Percentiles rank a stretch among this genome's conserved stretches.
Conservation (phyloP, 805 yeast species). For the Suhomyces sp. region DNA sequence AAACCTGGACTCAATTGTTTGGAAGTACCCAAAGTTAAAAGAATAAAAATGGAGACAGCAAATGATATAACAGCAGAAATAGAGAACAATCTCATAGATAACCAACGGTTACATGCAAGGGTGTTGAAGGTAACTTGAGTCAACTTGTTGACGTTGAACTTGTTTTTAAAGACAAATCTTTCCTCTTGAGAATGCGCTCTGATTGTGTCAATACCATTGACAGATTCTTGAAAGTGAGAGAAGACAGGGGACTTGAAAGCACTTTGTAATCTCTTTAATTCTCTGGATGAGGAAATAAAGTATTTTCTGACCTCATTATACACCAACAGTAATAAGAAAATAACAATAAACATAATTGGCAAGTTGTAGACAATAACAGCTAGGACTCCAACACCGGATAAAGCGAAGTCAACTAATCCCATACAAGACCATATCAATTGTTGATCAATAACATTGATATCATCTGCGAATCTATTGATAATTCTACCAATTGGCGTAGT, state of each 20-base stretch:
- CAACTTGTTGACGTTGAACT: conserved; percentile 24
- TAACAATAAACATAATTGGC: conserved; percentile 33
- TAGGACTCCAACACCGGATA: conserved; percentile 28
- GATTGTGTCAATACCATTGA: conserved; percentile 37
- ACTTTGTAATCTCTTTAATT: conserved; percentile 32
- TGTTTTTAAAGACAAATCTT: conserved; percentile 27
- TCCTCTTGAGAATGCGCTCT: conserved; percentile 31
- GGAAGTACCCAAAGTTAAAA: conserved; percentile 23
- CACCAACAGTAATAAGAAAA: conserved; percentile 23
- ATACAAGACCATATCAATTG: conserved; percentile 33
- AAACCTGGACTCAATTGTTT: conserved; percentile 30
- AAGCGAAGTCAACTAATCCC: conserved; percentile 19
- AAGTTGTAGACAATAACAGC: conserved; percentile 30
- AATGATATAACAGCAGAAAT: conserved; percentile 35
- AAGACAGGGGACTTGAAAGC: conserved; percentile 33
- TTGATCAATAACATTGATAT: conserved; percentile 32
- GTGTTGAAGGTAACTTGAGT: conserved; percentile 21
- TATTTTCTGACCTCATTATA: conserved; percentile 31
- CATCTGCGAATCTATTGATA: conserved; percentile 40
- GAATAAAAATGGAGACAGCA: conserved; percentile 26
- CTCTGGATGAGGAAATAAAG: conserved; percentile 37
- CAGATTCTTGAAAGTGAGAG: conserved; percentile 37
- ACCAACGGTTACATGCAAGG: conserved; percentile 34
- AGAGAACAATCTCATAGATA: conserved; percentile 36
- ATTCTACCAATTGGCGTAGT: conserved; percentile 43